Conservation (phyloP, 78 protist species). For the Creolimax fragrantissima region DNA sequence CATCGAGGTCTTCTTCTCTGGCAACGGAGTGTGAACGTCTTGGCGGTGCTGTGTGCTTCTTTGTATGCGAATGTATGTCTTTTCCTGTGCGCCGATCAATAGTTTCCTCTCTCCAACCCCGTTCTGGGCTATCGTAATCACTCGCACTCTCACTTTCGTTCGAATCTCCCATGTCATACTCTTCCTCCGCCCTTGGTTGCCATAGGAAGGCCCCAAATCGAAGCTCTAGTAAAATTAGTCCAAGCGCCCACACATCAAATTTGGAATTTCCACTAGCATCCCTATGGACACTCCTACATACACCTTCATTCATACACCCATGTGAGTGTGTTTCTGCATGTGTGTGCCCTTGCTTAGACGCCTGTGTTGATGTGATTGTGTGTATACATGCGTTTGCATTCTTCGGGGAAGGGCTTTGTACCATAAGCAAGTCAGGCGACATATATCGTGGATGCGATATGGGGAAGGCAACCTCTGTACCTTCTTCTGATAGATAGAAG, state of each 20-base stretch:
- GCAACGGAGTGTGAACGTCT: too few species aligned
- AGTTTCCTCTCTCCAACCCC: too few species aligned
- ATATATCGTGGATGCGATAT: neutral
- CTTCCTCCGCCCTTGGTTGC: too few species aligned
- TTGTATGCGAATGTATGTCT: too few species aligned
- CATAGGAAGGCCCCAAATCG: neutral
- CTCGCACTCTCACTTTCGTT: too few species aligned
- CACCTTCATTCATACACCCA: neutral
- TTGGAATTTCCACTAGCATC: neutral
- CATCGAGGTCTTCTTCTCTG: too few species aligned
- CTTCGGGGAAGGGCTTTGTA: too few species aligned
- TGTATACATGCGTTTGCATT: neutral
- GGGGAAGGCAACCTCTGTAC: neutral
- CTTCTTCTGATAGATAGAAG: neutral
- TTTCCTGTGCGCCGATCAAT: too few species aligned
- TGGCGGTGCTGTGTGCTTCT: too few species aligned
- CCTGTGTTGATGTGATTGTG: neutral
- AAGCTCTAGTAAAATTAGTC: neutral
- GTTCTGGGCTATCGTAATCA: too few species aligned
- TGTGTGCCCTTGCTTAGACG: neutral
- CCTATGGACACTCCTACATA: neutral
- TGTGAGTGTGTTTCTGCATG: conserved; percentile 12
- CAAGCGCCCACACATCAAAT: conserved; percentile 5
- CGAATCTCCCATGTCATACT: too few species aligned
- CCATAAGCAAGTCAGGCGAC: neutral